A percentile compares a stretch with the other conserved stretches of the same genome.
Conservation (phyloP, 139 green algal species). For the Choricystis sp. region DNA sequence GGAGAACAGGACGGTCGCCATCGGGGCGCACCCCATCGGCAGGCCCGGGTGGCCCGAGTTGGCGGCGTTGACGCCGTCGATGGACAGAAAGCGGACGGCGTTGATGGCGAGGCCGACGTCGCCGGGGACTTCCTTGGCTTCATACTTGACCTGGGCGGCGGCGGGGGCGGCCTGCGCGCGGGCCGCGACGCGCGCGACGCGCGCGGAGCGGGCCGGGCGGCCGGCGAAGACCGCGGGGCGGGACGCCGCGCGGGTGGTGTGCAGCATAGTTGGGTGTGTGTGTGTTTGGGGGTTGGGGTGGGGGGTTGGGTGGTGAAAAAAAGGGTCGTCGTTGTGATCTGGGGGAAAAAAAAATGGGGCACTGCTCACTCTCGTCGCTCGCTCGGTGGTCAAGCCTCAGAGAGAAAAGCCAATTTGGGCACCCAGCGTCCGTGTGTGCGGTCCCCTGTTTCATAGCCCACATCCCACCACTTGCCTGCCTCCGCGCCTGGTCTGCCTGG, state of each 20-base stretch:
- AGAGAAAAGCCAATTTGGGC: too few species aligned
- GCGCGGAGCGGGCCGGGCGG: not conserved
- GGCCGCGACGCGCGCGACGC: not conserved
- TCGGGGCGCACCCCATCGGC: conserved; percentile 93
- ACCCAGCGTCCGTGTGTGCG: too few species aligned
- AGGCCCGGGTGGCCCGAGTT: conserved; percentile 92
- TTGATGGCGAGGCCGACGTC: conserved; percentile 29
- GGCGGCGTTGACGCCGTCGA: conserved; percentile 44
- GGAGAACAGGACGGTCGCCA: conserved; percentile 93
- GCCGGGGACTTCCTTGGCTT: not conserved
- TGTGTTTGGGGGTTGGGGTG: not conserved
- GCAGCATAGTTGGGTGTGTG: not conserved
- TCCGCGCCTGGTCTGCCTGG: too few species aligned
- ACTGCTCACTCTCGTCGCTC: too few species aligned
- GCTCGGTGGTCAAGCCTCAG: too few species aligned
- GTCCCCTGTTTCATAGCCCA: too few species aligned
- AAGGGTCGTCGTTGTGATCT: too few species aligned
- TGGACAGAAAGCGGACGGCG: conserved; percentile 57
- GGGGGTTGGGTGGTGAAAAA: not conserved
- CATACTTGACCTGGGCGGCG: not conserved
- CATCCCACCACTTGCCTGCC: too few species aligned
- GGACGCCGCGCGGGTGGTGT: not conserved
- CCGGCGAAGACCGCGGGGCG: not conserved
- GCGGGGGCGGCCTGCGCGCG: not conserved
- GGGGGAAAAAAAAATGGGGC: too few species aligned